These are phyloP conservation scores for Phytophthora sansomeana DNA, from an alignment of 352 stramenopile species.

Conservation along the genomic window DNA sequence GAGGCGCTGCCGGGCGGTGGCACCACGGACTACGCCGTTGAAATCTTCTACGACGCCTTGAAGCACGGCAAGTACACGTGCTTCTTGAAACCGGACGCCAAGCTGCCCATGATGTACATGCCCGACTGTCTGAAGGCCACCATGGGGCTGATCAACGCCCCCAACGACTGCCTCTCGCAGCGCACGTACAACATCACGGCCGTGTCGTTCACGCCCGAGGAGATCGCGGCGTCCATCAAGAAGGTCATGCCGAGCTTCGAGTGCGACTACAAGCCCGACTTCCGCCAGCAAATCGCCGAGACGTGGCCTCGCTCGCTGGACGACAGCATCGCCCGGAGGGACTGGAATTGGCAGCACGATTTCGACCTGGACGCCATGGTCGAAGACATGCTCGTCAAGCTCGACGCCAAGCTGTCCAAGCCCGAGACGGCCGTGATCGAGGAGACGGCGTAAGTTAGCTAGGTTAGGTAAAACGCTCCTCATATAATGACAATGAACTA, in stretches of 20 bases:
- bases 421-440: constrained; percentile 16
- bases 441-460: constrained; percentile 29
- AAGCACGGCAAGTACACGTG: constrained; percentile 90
- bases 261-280: constrained; percentile 91
- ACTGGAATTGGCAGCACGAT: constrained; percentile 92
- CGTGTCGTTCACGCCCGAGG: constrained; percentile 88
- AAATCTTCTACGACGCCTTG: constrained; percentile 94
- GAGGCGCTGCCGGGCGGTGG: constrained; percentile 86
- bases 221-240: constrained; percentile 87
- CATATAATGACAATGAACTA: constrained; percentile 27
- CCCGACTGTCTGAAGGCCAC: constrained; percentile 92
- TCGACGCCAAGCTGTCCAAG: constrained; percentile 76
- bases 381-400: constrained; percentile 89
- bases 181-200: constrained; percentile 93
- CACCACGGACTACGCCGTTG: constrained; percentile 93
- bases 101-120: constrained; percentile 96
- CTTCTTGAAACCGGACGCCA: constrained; percentile 81
- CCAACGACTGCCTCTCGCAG: constrained; percentile 74
- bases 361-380: constrained; percentile 92
- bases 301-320: constrained; percentile 92
- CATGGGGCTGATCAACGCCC: constrained; percentile 80
- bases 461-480: constrained; percentile 23
- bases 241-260: constrained; percentile 90
- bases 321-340: constrained; percentile 78
- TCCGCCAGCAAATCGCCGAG: constrained; percentile 92